Evolutionary conservation across 176 grass and related monocot genomes (phyloP), one percentile per base, ranked within the genome.

Genomic region (Oryza punctata): DNA sequence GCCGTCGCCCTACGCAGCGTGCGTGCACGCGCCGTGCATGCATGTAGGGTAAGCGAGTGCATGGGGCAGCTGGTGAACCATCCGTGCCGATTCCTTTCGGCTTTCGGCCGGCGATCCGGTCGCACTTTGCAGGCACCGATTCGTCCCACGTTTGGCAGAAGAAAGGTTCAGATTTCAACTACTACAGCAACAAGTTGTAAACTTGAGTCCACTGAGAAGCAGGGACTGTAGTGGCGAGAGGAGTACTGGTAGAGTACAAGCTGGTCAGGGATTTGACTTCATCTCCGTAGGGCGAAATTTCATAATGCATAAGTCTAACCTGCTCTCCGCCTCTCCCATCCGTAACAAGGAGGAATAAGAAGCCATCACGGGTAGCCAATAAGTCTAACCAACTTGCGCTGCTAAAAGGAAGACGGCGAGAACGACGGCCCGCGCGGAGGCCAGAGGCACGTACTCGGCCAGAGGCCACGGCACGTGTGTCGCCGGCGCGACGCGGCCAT

Each of bases 311-410:
- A 33, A 33, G 65, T 87, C 63, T 74, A 33, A 67, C 85, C 49
- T 23, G 64, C 28, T 29, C 27, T 77, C 65, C 52, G 3, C 19
- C 52, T n/a, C 3, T 72, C 69, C 26, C 72, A 61, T 73, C 16
- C 52, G 7, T 40, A 74, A 29, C 79, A 78, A 65, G 66, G 72
- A 72, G 73, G 9, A 14, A 49, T 1, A 44, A 3, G 38, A 49
- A 65, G 37, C 5, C 40, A 21, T 19, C 52, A 21, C 52, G 0
- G 18, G 43, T 57, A 63, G 68, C 35, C 43, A 18, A 0, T 21
- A n/a, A 24, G 63, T 71, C 73, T 2, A 72, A 52, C 80, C 43
- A 57, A 43, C 85, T 47, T 81, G 78, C 64, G 47, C 64, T 19
- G 10, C 28, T 54, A 18, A 57, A 57, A 57, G 52, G 18, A 28